Evolutionary conservation across 768 basidiomycete species (phyloP), one percentile per base, ranked within the genome.

Genomic region (Myochromella boudieri): DNA sequence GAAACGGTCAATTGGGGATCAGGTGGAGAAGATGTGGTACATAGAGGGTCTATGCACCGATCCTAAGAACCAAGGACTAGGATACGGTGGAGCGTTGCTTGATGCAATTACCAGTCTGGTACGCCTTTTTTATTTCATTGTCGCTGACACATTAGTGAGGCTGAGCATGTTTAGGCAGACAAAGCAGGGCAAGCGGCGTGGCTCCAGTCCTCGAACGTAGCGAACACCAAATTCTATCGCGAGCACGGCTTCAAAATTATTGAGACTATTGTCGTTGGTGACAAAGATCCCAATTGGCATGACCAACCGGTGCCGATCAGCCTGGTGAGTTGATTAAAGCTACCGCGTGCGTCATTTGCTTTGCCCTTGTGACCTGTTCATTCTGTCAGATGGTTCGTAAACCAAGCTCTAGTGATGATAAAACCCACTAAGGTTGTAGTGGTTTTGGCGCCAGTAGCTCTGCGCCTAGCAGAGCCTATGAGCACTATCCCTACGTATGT

Each of bases 151-250:
- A 6, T 27, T 48, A 20, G 6, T 41, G 15, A 29, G 21, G 14
- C n/a, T 21, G 17, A 2, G 17, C 4, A n/a, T n/a, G n/a, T n/a
- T n/a, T n/a, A 70, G 68, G 65, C 65, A 14, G 69, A 70, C 49
- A 33, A 28, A n/a, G 39, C 54, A 6, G 58, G 55, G 3, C 56
- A 55, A 37, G 46, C 63, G 1, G 48, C 56, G 8, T 69, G 63
- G 60, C 56, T 69, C 10, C 53, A 61, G 10, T 67, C 67, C 9
- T 60, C 60, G 20, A 60, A 60, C 21, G 18, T 46, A 4, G 40
- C 37, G 11, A 63, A 60, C 26, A 57, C 47, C 17, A 17, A 11
- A 10, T 65, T 65, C 28, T 65, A 65, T 40, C 46, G 46, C 11
- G 31, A 36, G 18, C 60, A 58, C 42, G 63, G 62, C n/a, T 65